Conservation (phyloP, 306 rosid species). For the Oxytropis ochrocephala region DNA sequence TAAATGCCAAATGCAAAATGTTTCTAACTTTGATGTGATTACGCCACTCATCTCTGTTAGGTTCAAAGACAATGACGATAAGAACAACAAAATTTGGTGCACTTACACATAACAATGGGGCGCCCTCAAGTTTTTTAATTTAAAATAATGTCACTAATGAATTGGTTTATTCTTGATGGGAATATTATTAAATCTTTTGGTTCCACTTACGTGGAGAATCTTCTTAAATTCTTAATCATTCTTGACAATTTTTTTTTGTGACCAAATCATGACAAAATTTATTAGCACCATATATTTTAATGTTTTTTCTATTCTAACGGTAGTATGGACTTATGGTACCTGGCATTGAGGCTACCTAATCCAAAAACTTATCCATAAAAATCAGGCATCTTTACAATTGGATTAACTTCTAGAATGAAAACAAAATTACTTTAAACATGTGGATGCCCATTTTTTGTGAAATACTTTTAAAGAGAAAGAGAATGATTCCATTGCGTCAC, state of each 20-base stretch:
- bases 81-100: background rate
- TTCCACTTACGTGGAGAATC: slow-evolving; percentile 10
- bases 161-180: slow-evolving; percentile 30
- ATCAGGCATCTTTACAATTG: too few species aligned
- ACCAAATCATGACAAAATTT: too few species aligned
- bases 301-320: too few species aligned
- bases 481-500: slow-evolving; percentile 13
- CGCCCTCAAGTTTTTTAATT: slow-evolving; percentile 14
- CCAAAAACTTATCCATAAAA: too few species aligned
- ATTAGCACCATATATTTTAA: background rate
- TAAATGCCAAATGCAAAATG: slow-evolving; percentile 16
- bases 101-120: slow-evolving; percentile 6
- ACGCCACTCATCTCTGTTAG: slow-evolving; percentile 31
- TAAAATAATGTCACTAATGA: slow-evolving; percentile 20
- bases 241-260: background rate
- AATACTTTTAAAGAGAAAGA: background rate
- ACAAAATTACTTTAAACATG: slow-evolving; percentile 12
- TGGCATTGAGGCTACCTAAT: too few species aligned
- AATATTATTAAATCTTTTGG: slow-evolving; percentile 13
- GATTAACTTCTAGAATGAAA: background rate
- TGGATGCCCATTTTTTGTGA: slow-evolving; percentile 23
- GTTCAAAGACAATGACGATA: slow-evolving; percentile 36
- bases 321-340: too few species aligned
- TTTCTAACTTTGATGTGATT: slow-evolving; percentile 35
- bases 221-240: slow-evolving; percentile 26